These are phyloP conservation scores for Aspergillus eucalypticola DNA, from an alignment of 2,329 filamentous ascomycete species.

Conservation along the genomic window DNA sequence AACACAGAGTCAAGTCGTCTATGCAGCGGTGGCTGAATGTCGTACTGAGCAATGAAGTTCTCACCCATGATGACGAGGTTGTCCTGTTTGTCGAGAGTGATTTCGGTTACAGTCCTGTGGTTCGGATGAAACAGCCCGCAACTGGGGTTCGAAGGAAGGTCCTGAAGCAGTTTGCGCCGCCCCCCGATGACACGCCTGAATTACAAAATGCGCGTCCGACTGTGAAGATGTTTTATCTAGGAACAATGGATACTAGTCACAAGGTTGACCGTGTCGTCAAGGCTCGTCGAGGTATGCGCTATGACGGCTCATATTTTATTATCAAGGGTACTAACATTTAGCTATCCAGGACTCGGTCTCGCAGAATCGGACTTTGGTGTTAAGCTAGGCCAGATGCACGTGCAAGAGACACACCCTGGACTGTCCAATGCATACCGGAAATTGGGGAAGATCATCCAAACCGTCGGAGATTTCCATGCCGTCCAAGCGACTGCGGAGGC, in stretches of 20 bases:
- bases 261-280: slow-evolving; percentile 96
- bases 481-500: slow-evolving; percentile 96
- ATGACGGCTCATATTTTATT: not conserved
- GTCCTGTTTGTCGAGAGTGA: slow-evolving; percentile 98
- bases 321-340: not conserved
- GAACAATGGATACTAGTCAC: slow-evolving; percentile 94
- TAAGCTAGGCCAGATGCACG: slow-evolving; percentile 81
- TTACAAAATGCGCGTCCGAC: slow-evolving; percentile 83
- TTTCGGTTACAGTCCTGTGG: slow-evolving; percentile 94
- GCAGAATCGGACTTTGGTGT: slow-evolving; percentile 91
- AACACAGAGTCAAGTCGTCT: slow-evolving; percentile 79
- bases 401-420: slow-evolving; percentile 86
- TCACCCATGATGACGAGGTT: slow-evolving; percentile 96
- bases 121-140: slow-evolving; percentile 93
- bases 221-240: slow-evolving; percentile 94
- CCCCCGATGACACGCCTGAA: slow-evolving; percentile 95
- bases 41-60: slow-evolving; percentile 85
- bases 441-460: slow-evolving; percentile 89
- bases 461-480: slow-evolving; percentile 90
- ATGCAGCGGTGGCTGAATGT: slow-evolving; percentile 96
- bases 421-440: slow-evolving; percentile 90
- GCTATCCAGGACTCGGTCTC: slow-evolving; percentile 72
- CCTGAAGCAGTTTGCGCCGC: slow-evolving; percentile 96
- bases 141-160: slow-evolving; percentile 94
- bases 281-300: slow-evolving; percentile 72